Evolutionary conservation across 768 basidiomycete species (phyloP).

Genomic region (Butyriboletus loyo): DNA sequence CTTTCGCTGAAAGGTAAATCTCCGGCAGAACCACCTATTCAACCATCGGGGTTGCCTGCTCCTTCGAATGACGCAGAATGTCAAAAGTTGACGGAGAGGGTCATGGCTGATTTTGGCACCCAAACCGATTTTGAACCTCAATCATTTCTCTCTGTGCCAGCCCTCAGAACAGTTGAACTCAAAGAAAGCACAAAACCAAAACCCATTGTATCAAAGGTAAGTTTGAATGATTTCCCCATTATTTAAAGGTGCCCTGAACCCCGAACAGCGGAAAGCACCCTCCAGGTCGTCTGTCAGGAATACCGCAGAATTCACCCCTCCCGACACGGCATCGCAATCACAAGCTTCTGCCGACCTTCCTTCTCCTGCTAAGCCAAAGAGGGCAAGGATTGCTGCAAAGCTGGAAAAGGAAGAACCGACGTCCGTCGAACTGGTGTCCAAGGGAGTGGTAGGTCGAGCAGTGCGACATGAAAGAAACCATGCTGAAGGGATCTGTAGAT

Average conservation of each 20-base stretch:
- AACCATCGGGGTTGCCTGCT: neutral
- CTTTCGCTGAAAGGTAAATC: slow-evolving; percentile 14
- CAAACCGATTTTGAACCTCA: slow-evolving; percentile 29
- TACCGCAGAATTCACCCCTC: slow-evolving; percentile 11
- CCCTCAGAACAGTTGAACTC: slow-evolving; percentile 13
- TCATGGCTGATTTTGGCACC: slow-evolving; percentile 21
- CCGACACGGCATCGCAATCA: slow-evolving; percentile 10
- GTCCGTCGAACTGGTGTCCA: slow-evolving; percentile 3
- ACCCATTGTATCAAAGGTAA: slow-evolving; percentile 21
- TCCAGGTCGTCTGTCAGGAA: slow-evolving; percentile 18
- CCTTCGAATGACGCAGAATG: neutral
- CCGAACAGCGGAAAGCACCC: slow-evolving; percentile 30
- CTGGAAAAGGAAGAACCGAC: slow-evolving; percentile 24
- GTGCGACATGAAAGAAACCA: neutral
- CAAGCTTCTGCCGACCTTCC: slow-evolving; percentile 18
- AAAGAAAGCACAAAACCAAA: slow-evolving; percentile 23
- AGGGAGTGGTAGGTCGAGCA: slow-evolving; percentile 18
- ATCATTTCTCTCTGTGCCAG: neutral
- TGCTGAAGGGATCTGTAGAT: slow-evolving; percentile 10
- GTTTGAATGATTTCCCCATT: neutral
- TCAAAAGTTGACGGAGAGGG: slow-evolving; percentile 8
- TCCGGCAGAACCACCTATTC: neutral
- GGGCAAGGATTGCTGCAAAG: slow-evolving; percentile 27
- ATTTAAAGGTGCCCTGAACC: slow-evolving; percentile 1
- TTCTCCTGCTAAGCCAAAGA: slow-evolving; percentile 30